phyloP scores from a whole-genome alignment of 2,329 filamentous ascomycete species.

The Chrysoporthe deuterocubensis region DNA sequence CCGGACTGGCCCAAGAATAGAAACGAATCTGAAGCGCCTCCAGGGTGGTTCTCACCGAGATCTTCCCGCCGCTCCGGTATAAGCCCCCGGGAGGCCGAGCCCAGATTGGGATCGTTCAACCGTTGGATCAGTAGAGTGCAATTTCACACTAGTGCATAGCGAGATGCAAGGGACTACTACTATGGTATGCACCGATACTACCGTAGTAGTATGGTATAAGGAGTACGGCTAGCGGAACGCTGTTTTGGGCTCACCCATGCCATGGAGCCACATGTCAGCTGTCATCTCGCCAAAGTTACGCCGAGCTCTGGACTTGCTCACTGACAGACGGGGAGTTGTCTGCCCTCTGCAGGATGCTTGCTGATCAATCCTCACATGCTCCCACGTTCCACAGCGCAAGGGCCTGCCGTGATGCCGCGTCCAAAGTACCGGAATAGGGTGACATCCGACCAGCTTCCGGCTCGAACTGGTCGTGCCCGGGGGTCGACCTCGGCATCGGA shows the following conservation, averaged over 20 bases:
- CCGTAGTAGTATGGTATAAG: neutral
- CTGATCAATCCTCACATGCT: neutral
- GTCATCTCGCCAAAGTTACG: neutral
- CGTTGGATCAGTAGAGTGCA: slow-evolving; percentile 6
- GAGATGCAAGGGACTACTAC: neutral
- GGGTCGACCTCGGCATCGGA: slow-evolving; percentile 6
- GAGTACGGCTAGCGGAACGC: neutral
- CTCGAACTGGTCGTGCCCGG: neutral
- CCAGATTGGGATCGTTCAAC: neutral
- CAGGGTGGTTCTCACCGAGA: neutral
- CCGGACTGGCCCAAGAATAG: slow-evolving; percentile 10
- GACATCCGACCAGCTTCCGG: too few species aligned
- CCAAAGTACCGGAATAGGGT: neutral
- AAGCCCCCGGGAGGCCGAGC: neutral
- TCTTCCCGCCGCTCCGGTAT: neutral
- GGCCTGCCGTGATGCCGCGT: neutral
- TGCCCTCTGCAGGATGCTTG: neutral
- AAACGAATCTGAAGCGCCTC: neutral
- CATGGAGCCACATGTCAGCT: neutral
- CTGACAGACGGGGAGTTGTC: neutral
- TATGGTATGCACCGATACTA: too few species aligned
- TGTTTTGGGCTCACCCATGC: neutral
- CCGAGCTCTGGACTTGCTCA: neutral
- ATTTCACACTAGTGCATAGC: neutral
- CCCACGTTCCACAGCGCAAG: neutral